Conservation (phyloP, 129 eudicot species). For the Calendula officinalis region DNA sequence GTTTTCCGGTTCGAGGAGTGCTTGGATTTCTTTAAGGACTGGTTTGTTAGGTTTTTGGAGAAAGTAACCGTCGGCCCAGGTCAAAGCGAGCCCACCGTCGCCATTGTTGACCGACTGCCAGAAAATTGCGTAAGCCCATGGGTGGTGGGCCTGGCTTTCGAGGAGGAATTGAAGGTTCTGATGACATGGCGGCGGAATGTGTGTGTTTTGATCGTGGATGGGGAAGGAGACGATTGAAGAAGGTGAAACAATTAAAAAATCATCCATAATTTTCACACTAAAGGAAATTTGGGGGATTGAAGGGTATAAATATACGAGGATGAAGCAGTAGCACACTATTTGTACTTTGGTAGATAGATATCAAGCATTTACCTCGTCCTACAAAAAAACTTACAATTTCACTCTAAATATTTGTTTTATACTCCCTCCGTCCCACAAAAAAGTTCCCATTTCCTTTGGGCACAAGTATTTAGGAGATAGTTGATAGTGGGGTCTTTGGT, state of each 20-base stretch:
- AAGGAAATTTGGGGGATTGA: neutral
- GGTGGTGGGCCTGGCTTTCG: constrained; percentile 36
- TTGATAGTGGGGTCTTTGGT: no score
- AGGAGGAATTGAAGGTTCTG: constrained; percentile 47
- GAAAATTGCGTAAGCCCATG: constrained; percentile 61
- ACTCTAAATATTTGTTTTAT: no score
- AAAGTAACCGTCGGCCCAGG: constrained; percentile 61
- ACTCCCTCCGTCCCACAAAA: no score
- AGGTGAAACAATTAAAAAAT: constrained; percentile 30
- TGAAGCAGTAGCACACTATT: no score
- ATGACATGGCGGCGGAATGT: constrained; percentile 15
- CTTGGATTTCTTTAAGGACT: constrained; percentile 29
- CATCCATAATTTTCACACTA: constrained; percentile 31
- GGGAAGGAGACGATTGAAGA: constrained; percentile 22
- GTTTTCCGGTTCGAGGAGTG: constrained; percentile 20
- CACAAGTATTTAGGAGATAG: no score
- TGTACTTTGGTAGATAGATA: no score
- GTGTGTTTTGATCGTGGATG: no score
- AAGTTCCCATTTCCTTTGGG: no score
- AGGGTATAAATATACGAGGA: no score
- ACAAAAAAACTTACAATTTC: no score
- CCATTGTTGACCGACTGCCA: constrained; percentile 43
- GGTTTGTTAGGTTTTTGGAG: constrained; percentile 22
- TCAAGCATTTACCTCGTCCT: no score
- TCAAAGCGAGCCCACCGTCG: constrained; percentile 18